These are phyloP conservation scores for Phellopilus nigrolimitatus DNA, from an alignment of 1,284 basidiomycete genomes.

Conservation along the genomic window DNA sequence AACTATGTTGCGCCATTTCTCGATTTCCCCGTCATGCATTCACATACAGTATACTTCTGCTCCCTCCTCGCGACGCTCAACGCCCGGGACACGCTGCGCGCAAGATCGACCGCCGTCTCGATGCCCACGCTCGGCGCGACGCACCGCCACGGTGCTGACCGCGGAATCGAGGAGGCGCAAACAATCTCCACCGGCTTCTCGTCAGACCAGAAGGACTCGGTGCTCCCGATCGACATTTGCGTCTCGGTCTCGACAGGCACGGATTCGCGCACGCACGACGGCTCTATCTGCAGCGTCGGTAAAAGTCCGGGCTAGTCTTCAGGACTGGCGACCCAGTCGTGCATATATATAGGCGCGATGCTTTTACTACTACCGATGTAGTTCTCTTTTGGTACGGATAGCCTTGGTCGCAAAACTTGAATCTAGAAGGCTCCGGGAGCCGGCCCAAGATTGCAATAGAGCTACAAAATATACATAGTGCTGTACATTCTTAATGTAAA, in stretches of 20 bases:
- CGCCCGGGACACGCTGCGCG: neutral
- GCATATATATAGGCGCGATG: neutral
- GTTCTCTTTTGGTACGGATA: too few relatives aligned
- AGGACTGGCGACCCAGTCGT: neutral
- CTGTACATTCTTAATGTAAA: too few relatives aligned
- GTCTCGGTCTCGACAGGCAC: too few relatives aligned
- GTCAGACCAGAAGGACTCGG: too few relatives aligned
- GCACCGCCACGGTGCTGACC: neutral
- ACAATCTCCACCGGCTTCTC: too few relatives aligned
- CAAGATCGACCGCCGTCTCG: neutral
- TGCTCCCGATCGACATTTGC: neutral
- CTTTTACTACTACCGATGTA: too few relatives aligned
- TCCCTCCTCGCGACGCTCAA: conserved; percentile 2
- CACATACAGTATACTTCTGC: neutral
- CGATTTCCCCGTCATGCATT: neutral
- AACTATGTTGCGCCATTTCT: too few relatives aligned
- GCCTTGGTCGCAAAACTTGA: too few relatives aligned
- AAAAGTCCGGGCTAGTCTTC: neutral
- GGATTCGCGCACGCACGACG: neutral
- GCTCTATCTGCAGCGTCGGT: neutral
- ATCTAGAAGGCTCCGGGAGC: too few relatives aligned
- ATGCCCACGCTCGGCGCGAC: neutral
- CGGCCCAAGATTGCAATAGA: too few relatives aligned
- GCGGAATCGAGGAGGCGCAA: neutral
- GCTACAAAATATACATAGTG: too few relatives aligned